Percentiles rank a stretch among this genome's conserved stretches.
Conservation (phyloP, 202 grass and related monocot species). For the Thinopyrum obtusiflorum region DNA sequence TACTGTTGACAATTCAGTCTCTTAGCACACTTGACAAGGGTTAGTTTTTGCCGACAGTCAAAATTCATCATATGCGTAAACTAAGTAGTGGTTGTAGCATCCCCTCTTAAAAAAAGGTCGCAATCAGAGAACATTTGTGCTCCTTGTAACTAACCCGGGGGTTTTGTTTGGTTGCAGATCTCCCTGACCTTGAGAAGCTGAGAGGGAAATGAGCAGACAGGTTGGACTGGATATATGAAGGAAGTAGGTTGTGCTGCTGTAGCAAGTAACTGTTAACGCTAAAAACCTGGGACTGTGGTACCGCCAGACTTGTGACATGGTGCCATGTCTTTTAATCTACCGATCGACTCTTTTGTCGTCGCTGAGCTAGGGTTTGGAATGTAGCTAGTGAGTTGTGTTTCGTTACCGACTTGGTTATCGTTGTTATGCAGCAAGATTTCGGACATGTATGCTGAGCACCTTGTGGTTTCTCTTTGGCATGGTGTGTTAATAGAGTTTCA, state of each 20-base stretch:
- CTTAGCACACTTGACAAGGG: neutral
- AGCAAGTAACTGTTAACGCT: constrained; percentile 10
- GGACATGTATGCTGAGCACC: neutral
- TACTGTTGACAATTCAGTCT: neutral
- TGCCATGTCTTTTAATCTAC: neutral
- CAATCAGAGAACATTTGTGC: neutral
- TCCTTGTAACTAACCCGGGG: neutral
- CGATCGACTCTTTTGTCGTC: neutral
- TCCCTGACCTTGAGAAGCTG: constrained; percentile 94
- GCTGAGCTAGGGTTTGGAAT: neutral
- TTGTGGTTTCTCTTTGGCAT: neutral
- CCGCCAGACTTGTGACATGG: constrained; percentile 11
- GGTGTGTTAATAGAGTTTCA: neutral
- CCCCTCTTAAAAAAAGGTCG: neutral
- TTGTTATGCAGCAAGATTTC: neutral
- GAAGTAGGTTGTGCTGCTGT: constrained; percentile 9
- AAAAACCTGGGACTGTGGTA: neutral
- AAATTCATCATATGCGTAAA: neutral
- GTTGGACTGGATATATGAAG: neutral
- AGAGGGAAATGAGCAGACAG: constrained; percentile 60
- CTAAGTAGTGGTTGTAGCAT: neutral
- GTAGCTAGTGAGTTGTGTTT: neutral
- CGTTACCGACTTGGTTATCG: neutral
- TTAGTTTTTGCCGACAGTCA: neutral
- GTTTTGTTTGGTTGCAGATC: constrained; percentile 59